A percentile compares a stretch with the other conserved stretches of the same genome.
Conservation (phyloP, 2,329 filamentous ascomycete genomes). For the Colletotrichum nymphaeae region DNA sequence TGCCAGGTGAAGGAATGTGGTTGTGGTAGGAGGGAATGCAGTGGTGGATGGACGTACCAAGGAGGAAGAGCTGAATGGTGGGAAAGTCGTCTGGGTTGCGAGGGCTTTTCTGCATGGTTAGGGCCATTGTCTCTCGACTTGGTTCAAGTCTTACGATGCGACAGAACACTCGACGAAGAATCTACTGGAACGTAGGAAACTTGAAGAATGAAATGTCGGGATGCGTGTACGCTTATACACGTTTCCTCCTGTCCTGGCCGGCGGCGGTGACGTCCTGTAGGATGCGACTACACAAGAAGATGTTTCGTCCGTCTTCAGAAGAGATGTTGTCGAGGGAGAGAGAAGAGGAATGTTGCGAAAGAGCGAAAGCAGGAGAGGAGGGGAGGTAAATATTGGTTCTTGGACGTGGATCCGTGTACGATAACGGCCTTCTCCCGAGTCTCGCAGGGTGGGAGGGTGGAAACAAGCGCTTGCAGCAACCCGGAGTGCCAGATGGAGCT, state of each 20-base stretch:
- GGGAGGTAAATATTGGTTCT: constrained; percentile 31
- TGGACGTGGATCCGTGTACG: constrained; percentile 30
- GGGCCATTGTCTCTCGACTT: constrained; percentile 60
- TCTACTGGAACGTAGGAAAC: constrained; percentile 30
- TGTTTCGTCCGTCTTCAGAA: constrained; percentile 27
- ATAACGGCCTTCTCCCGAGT: constrained; percentile 25
- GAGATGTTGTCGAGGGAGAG: constrained; percentile 5
- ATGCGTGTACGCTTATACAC: constrained; percentile 32
- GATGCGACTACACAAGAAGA: constrained; percentile 1
- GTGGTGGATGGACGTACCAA: constrained; percentile 68
- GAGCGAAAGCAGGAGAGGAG: constrained; percentile 28
- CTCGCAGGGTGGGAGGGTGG: not conserved
- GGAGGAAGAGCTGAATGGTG: constrained; percentile 82
- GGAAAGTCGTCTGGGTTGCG: constrained; percentile 82
- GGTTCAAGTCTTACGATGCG: constrained; percentile 57
- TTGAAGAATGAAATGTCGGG: constrained; percentile 35
- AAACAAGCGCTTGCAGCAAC: constrained; percentile 31
- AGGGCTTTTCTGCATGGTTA: constrained; percentile 60
- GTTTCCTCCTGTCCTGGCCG: constrained; percentile 25
- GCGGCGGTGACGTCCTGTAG: constrained; percentile 19
- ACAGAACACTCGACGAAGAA: constrained; percentile 45
- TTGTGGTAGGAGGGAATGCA: constrained; percentile 29
- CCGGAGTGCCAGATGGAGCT: constrained; percentile 24
- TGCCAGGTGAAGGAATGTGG: not conserved
- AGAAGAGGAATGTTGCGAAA: constrained; percentile 23